Conservation (phyloP, 352 stramenopile genomes). For the Pythium pyrilobum region DNA sequence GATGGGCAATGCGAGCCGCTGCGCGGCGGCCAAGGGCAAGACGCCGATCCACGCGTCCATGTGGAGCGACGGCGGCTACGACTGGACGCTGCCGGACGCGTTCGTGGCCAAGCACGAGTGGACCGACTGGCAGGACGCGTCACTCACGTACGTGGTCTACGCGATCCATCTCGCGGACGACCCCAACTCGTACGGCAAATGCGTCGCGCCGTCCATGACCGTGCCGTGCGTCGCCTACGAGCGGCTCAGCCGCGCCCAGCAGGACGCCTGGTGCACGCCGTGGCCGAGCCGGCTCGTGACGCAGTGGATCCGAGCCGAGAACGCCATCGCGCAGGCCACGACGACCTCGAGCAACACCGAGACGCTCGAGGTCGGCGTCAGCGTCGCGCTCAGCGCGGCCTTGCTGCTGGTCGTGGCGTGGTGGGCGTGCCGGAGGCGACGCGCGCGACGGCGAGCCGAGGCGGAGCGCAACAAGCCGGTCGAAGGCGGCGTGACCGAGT, state of each 20-base stretch:
- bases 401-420: slow-evolving; percentile 4
- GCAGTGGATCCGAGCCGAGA: slow-evolving; percentile 34
- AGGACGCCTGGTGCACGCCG: slow-evolving; percentile 24
- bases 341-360: not conserved
- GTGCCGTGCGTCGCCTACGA: slow-evolving; percentile 32
- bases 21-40: slow-evolving; percentile 6
- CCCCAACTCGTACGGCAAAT: slow-evolving; percentile 38
- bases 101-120: slow-evolving; percentile 30
- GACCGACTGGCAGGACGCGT: slow-evolving; percentile 6
- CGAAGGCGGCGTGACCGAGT: not conserved
- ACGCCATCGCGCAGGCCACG: not conserved
- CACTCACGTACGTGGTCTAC: slow-evolving; percentile 21
- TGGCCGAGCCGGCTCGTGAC: slow-evolving; percentile 26
- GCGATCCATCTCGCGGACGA: slow-evolving; percentile 34
- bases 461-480: not conserved
- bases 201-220: slow-evolving; percentile 35
- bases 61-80: slow-evolving; percentile 38
- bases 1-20: slow-evolving; percentile 19
- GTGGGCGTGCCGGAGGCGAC: slow-evolving; percentile 4
- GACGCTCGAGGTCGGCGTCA: slow-evolving; percentile 7
- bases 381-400: not conserved
- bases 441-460: not conserved
- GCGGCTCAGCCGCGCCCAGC: not conserved
- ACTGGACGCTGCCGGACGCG: slow-evolving; percentile 29
- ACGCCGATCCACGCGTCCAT: slow-evolving; percentile 34